Evolutionary conservation across 805 yeast genomes (phyloP).

Genomic region (Pichia gijzeniarum): DNA sequence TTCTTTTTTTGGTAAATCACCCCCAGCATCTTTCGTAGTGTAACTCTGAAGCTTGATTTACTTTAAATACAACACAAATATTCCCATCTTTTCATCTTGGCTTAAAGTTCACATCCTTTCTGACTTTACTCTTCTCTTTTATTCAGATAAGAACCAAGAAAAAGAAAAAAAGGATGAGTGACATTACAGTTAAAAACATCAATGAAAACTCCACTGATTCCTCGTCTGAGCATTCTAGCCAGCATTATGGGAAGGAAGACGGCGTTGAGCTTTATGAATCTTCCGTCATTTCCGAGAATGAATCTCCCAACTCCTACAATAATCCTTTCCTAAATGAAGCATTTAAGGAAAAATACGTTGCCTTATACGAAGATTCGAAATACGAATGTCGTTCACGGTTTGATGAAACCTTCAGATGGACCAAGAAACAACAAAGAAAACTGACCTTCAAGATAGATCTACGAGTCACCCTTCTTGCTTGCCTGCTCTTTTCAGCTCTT

Average conservation of each 20-base stretch:
- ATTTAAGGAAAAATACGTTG: constrained; percentile 39
- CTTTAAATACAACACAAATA: too few relatives aligned
- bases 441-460: constrained; percentile 47
- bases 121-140: too few relatives aligned
- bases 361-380: constrained; percentile 39
- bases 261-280: not conserved
- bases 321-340: constrained; percentile 41
- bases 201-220: too few relatives aligned
- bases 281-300: constrained; percentile 7
- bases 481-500: constrained; percentile 51
- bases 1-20: too few relatives aligned
- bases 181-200: too few relatives aligned
- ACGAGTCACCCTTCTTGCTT: constrained; percentile 51
- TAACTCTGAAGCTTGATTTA: too few relatives aligned
- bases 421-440: constrained; percentile 42
- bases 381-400: constrained; percentile 52
- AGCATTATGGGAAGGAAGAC: not conserved
- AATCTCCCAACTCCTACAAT: constrained; percentile 5
- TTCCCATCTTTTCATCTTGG: too few relatives aligned
- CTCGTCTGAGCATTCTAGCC: too few relatives aligned
- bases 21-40: too few relatives aligned
- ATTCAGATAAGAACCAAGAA: too few relatives aligned
- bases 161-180: too few relatives aligned
- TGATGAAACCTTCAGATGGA: constrained; percentile 56
- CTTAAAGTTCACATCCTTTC: too few relatives aligned